Base-by-base conservation (phyloP, 2,329 filamentous ascomycete species). In the Colletotrichum shisoi region DNA sequence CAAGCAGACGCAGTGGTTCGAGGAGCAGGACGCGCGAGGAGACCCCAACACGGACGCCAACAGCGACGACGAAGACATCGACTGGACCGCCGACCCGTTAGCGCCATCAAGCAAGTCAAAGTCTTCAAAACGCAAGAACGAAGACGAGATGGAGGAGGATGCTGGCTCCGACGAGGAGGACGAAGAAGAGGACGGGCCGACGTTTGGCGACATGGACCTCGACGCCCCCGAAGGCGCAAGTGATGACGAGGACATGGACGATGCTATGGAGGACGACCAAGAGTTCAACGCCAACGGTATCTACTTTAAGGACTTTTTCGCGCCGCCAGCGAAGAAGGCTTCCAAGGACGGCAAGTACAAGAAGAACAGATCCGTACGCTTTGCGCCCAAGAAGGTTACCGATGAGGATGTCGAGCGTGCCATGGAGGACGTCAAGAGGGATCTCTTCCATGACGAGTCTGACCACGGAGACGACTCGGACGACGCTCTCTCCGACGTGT, bases 281-380 rank as follows among this genome's bases (percentile, higher is more conserved):
- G 77, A 79, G 39, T 77, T 82, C 70, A 96, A 96, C 73, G 93
- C 94, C 57, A 96, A 97, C 75, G 90, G 94, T 69, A 84, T 97
- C 73, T 93, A 90, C 79, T 98, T 97, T 78, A 89, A 90, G 69
- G 93, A 98, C 77, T 98, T 97, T 80, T 98, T 97, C 74, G 93
- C 91, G 3, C 92, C 92, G 11, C 94, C 94, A 12, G 85, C 90
- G 21, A 88, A 86, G 72, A 96, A 95, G 69, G 84, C 83, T 64
- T 61, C 63, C 51, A 88, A 84, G 72, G 80, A 74, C 71, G 56
- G 56, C 44, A 58, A 58, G 15, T 48, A 67, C 48, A 86, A 79
- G 73, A 77, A 75, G 62, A 82, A 79, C 70, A 79, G 81, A 60
- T 74, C 75, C 11, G 79, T 77, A 57, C 77, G 73, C 37, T 78